These are phyloP conservation scores for Sparassis latifolia DNA, from an alignment of 1,284 basidiomycete genomes.

Conservation along the genomic window DNA sequence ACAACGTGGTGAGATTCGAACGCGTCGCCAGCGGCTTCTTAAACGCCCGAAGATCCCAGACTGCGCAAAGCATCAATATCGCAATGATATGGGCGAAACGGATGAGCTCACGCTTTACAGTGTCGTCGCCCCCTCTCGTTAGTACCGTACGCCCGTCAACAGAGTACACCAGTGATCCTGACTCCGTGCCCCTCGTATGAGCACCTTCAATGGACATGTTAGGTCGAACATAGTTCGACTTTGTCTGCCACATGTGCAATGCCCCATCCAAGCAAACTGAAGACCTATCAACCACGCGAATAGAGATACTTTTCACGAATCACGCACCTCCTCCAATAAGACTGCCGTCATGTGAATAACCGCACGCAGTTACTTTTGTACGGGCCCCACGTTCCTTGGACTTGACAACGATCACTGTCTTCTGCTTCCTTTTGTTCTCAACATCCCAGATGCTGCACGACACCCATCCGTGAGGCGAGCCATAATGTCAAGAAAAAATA, in stretches of 20 bases:
- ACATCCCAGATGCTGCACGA: constrained; percentile 84
- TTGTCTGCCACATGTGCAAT: constrained; percentile 90
- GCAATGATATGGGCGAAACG: constrained; percentile 15
- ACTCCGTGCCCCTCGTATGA: constrained; percentile 78
- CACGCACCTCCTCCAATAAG: constrained; percentile 79
- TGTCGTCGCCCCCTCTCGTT: constrained; percentile 89
- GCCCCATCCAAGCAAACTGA: constrained; percentile 87
- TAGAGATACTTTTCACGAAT: not conserved
- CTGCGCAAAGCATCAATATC: constrained; percentile 33
- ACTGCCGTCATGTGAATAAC: constrained; percentile 81
- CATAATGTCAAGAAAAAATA: not conserved
- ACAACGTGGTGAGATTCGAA: constrained; percentile 65
- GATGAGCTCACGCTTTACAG: constrained; percentile 75
- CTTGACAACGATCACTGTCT: constrained; percentile 91
- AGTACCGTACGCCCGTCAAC: constrained; percentile 78
- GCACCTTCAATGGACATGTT: constrained; percentile 82
- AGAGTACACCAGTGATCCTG: constrained; percentile 79
- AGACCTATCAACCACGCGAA: constrained; percentile 4
- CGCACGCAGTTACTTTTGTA: constrained; percentile 86
- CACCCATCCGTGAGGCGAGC: constrained; percentile 2
- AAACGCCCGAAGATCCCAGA: constrained; percentile 91
- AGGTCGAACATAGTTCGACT: constrained; percentile 87
- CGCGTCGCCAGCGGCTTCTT: constrained; percentile 77
- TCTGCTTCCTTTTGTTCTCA: constrained; percentile 84
- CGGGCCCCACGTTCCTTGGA: constrained; percentile 94